phyloP scores from a whole-genome alignment of 1,284 basidiomycete genomes.

The Apiotrichum porosum region DNA sequence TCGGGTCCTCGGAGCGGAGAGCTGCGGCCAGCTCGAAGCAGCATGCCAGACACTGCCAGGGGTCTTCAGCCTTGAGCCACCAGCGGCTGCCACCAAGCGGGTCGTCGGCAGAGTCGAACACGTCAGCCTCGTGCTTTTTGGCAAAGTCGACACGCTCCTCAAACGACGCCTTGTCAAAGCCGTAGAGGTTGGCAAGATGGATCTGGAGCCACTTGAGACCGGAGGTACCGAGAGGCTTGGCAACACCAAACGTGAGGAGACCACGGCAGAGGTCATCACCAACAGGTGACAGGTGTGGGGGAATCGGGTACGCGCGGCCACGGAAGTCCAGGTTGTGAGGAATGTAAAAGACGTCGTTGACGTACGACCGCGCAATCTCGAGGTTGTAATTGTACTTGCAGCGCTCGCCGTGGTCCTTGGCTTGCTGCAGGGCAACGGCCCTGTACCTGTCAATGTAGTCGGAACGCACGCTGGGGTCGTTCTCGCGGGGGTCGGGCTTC shows the following conservation, averaged over 20 bases:
- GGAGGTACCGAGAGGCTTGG: conserved; percentile 70
- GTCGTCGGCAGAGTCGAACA: conserved; percentile 78
- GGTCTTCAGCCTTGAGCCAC: conserved; percentile 92
- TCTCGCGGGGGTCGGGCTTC: conserved; percentile 59
- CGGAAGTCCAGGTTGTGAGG: conserved; percentile 99
- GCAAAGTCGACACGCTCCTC: conserved; percentile 81
- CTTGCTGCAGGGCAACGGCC: conserved; percentile 59
- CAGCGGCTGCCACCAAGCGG: conserved; percentile 74
- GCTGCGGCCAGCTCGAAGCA: conserved; percentile 83
- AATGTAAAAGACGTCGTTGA: conserved; percentile 72
- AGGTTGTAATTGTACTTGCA: conserved; percentile 96
- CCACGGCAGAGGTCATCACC: conserved; percentile 93
- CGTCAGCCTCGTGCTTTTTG: conserved; percentile 65
- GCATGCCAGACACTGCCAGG: conserved; percentile 93
- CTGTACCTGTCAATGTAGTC: conserved; percentile 62
- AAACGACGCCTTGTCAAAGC: conserved; percentile 92
- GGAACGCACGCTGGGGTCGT: conserved; percentile 63
- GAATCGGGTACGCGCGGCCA: conserved; percentile 93
- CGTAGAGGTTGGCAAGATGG: conserved; percentile 87
- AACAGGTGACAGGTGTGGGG: conserved; percentile 92
- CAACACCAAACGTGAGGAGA: conserved; percentile 76
- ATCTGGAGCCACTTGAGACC: conserved; percentile 87
- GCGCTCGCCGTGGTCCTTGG: conserved; percentile 80
- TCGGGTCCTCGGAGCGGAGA: conserved; percentile 68
- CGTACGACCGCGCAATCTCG: conserved; percentile 79